A percentile compares a stretch with the other conserved stretches of the same genome.
Evolutionary conservation across 164 flowering plant genomes (phyloP).

Genomic region (Vitis rotundifolia): DNA sequence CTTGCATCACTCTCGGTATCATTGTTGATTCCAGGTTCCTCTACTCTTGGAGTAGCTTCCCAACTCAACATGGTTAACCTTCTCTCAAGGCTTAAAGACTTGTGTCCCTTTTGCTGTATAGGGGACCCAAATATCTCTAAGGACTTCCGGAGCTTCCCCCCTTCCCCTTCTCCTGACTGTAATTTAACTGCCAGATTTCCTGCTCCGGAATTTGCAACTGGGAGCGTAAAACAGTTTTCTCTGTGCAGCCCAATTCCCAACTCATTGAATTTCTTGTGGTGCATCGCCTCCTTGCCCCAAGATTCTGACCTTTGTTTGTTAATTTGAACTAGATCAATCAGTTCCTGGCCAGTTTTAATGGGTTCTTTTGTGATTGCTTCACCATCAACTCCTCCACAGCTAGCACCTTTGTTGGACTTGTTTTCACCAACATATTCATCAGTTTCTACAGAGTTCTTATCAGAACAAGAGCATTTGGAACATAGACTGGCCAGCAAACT

Average conservation of each 20-base stretch:
- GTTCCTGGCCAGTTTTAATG: slow-evolving; percentile 3
- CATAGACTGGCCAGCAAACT: slow-evolving; percentile 40
- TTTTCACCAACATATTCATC: slow-evolving; percentile 20
- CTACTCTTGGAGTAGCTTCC: slow-evolving; percentile 30
- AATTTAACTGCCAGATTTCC: slow-evolving; percentile 14
- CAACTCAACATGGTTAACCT: slow-evolving; percentile 40
- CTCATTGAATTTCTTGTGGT: neutral
- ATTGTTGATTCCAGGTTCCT: slow-evolving; percentile 19
- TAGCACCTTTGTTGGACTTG: slow-evolving; percentile 15
- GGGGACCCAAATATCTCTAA: slow-evolving; percentile 61
- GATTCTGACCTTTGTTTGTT: slow-evolving; percentile 9
- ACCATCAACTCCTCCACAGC: slow-evolving; percentile 5
- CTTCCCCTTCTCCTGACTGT: slow-evolving; percentile 12
- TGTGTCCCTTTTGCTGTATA: slow-evolving; percentile 28
- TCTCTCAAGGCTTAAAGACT: slow-evolving; percentile 28
- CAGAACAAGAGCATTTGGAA: slow-evolving; percentile 47
- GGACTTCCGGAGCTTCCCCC: slow-evolving; percentile 35
- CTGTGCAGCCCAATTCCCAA: slow-evolving; percentile 11
- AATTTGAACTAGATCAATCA: slow-evolving; percentile 11
- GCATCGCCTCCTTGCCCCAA: slow-evolving; percentile 14
- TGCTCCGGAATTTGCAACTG: slow-evolving; percentile 15
- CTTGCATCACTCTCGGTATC: slow-evolving; percentile 71
- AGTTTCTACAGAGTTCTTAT: slow-evolving; percentile 37
- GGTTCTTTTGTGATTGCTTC: slow-evolving; percentile 9
- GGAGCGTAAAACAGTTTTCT: slow-evolving; percentile 28